Conservation (phyloP, 352 stramenopile genomes). For the Phytophthora cactorum region DNA sequence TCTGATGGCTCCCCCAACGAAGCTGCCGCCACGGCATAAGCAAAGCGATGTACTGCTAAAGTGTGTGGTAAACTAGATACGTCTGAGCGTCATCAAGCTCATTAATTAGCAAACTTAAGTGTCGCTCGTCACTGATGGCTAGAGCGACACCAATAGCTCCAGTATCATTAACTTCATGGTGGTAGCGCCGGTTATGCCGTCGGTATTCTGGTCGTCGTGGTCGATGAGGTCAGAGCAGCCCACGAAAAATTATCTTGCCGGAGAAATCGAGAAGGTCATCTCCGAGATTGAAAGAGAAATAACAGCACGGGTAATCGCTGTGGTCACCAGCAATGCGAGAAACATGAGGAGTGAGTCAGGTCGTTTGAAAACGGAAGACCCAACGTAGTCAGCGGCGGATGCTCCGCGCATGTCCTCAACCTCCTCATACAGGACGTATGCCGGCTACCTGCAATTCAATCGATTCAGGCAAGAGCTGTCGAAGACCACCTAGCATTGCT, state of each 20-base stretch:
- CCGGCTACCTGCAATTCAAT: not conserved
- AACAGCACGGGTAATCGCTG: not conserved
- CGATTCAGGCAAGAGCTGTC: not conserved
- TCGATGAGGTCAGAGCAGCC: not conserved
- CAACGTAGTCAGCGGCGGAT: not conserved
- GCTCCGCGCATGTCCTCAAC: not conserved
- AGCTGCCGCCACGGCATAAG: not conserved
- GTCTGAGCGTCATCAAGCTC: not conserved
- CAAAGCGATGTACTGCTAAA: not conserved
- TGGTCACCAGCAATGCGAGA: not conserved
- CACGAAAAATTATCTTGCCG: not conserved
- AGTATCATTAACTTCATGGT: not conserved
- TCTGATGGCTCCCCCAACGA: slow-evolving; percentile 2
- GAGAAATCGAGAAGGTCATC: not conserved
- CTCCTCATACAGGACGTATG: not conserved
- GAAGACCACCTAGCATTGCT: not conserved
- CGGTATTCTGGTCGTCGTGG: not conserved
- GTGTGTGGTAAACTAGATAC: not conserved
- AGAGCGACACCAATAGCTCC: not conserved
- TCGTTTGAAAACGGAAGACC: not conserved
- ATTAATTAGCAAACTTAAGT: not conserved
- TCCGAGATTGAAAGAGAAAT: not conserved
- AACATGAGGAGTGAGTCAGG: not conserved
- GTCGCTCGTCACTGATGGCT: not conserved
- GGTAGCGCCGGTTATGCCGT: not conserved